phyloP scores from a whole-genome alignment of 2,329 filamentous ascomycete species.

The Scedosporium boydii region DNA sequence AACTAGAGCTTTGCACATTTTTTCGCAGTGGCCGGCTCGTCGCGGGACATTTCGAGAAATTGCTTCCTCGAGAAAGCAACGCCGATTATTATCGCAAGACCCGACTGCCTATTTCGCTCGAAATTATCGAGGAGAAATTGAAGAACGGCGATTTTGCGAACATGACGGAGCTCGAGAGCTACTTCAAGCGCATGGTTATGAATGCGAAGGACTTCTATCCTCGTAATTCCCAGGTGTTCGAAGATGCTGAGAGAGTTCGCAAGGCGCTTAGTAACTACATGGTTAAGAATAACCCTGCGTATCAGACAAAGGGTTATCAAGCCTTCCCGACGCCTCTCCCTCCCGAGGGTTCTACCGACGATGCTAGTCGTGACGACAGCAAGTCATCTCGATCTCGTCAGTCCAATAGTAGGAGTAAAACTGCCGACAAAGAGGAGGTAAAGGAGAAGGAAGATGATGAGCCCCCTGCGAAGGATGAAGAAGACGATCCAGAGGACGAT shows the following conservation, averaged over 20 bases:
- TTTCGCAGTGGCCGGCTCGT: constrained; percentile 57
- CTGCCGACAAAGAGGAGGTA: constrained; percentile 13
- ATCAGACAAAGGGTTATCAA: constrained; percentile 57
- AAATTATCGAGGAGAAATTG: constrained; percentile 68
- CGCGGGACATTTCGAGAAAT: constrained; percentile 63
- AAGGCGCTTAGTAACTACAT: constrained; percentile 84
- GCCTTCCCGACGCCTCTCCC: constrained; percentile 67
- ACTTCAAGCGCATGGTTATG: constrained; percentile 77
- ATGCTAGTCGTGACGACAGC: constrained; percentile 6
- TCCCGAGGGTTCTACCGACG: constrained; percentile 27
- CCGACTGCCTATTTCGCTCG: constrained; percentile 68
- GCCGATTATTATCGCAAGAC: constrained; percentile 71
- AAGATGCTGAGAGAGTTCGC: constrained; percentile 77
- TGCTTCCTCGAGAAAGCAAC: constrained; percentile 54
- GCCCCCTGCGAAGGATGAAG: constrained; percentile 19
- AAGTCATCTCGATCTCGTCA: constrained; percentile 5
- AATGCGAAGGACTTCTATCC: constrained; percentile 82
- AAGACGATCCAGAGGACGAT: constrained; percentile 18
- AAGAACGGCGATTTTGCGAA: constrained; percentile 57
- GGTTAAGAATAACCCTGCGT: constrained; percentile 78
- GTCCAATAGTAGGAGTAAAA: constrained; percentile 19
- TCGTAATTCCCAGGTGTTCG: constrained; percentile 61
- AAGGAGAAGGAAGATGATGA: constrained; percentile 21
- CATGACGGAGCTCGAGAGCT: constrained; percentile 69
- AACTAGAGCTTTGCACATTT: constrained; percentile 8